phyloP scores from a whole-genome alignment of 352 stramenopile species.

The Phytopythium mirpurense region DNA sequence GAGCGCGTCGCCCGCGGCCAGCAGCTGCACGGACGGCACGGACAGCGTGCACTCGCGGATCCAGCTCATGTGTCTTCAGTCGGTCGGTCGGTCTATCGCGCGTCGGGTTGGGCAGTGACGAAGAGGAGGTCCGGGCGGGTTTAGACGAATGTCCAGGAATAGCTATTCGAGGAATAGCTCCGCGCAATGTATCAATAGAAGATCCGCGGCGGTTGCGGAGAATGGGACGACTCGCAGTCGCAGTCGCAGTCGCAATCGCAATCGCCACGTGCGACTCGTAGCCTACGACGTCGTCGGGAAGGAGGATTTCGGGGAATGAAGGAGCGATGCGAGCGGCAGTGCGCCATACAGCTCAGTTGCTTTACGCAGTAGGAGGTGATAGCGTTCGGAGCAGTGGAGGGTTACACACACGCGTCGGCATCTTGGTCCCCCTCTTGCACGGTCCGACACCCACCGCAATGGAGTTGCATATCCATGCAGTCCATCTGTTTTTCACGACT shows the following conservation, averaged over 20 bases:
- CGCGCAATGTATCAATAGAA: no score
- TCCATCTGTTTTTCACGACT: no score
- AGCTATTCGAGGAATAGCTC: no score
- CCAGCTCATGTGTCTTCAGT: constrained; percentile 22
- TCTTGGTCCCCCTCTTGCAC: constrained; percentile 2
- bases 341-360: no score
- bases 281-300: not conserved
- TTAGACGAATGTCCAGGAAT: no score
- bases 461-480: not conserved
- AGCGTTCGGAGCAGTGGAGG: constrained; percentile 1
- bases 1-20: constrained; percentile 18
- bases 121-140: no score
- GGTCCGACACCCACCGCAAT: no score
- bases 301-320: not conserved
- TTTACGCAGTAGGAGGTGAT: not conserved
- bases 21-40: constrained; percentile 29
- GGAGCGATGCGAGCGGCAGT: no score
- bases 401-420: not conserved
- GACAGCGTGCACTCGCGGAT: constrained; percentile 24
- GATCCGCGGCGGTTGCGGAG: no score
- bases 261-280: constrained; percentile 1
- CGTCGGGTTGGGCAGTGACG: no score
- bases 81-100: not conserved
- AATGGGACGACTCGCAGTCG: no score
- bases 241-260: no score